Evolutionary conservation across 345 rosid genomes (phyloP).

Genomic region (Bruguiera gymnorhiza): DNA sequence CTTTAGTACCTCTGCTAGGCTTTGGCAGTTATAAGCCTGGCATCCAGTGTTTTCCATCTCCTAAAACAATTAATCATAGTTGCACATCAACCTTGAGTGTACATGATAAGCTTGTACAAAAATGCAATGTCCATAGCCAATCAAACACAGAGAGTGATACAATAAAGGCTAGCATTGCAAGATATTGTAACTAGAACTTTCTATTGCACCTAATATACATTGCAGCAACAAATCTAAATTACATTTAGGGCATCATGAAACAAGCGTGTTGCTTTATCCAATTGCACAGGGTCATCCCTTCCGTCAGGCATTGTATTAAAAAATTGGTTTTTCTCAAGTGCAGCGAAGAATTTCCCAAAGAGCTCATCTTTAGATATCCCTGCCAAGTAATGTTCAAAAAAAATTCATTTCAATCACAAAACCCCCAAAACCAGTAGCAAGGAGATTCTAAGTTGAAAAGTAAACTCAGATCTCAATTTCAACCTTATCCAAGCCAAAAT

Average conservation of each 20-base stretch:
- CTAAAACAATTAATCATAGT: conserved; percentile 36
- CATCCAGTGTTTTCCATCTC: conserved; percentile 75
- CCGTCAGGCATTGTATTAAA: conserved; percentile 52
- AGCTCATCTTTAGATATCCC: conserved; percentile 72
- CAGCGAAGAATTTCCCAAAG: conserved; percentile 70
- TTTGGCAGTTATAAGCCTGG: conserved; percentile 42
- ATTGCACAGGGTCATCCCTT: conserved; percentile 57
- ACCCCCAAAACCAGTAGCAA: background rate
- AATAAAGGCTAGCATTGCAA: background rate
- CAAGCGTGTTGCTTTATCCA: conserved; percentile 64
- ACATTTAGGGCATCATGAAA: conserved; percentile 76
- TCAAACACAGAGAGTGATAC: background rate
- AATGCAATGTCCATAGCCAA: background rate
- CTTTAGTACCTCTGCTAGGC: conserved; percentile 68
- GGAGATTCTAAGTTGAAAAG: background rate
- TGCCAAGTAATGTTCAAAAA: conserved; percentile 30
- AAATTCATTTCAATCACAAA: conserved; percentile 5
- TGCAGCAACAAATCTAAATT: conserved; percentile 23
- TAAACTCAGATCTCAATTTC: background rate
- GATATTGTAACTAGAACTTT: background rate
- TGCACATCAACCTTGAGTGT: conserved; percentile 5
- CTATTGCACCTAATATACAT: conserved; percentile 11
- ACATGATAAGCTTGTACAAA: background rate
- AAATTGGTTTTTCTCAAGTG: conserved; percentile 69
- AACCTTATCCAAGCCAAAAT: background rate